Conservation (phyloP, 2,329 filamentous ascomycete genomes). For the Ceratocystis papillata region DNA sequence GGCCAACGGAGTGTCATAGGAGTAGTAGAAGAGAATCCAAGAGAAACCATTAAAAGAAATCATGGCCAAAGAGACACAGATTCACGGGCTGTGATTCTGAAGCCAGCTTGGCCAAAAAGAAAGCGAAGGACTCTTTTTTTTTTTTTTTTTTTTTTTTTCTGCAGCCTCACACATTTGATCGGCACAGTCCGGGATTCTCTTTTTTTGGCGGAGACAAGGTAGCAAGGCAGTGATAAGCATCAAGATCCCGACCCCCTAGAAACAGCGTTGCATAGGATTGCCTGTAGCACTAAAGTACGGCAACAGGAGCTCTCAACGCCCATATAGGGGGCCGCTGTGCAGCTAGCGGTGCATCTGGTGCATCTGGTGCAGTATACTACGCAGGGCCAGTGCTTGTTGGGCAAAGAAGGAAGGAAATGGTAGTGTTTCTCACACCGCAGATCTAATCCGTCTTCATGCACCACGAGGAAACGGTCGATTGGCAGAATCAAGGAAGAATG, state of each 20-base stretch:
- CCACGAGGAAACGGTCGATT: neutral
- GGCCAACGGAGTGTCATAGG: neutral
- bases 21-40: no score
- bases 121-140: neutral
- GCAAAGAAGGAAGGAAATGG: neutral
- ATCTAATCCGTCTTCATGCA: neutral
- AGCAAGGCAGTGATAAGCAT: neutral
- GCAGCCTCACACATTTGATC: neutral
- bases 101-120: neutral
- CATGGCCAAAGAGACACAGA: neutral
- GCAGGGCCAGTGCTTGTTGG: neutral
- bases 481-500: neutral
- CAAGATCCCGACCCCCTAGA: neutral
- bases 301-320: neutral
- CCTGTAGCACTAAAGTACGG: conserved; percentile 1
- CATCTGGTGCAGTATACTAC: neutral
- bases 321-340: no score
- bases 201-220: neutral
- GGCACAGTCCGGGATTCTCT: neutral
- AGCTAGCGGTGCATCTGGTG: no score
- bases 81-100: no score
- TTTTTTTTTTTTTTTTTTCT: neutral
- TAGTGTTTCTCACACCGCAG: neutral
- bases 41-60: neutral
- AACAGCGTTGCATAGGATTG: conserved; percentile 1